Conservation (phyloP, 495 filamentous ascomycete genomes). For the Neurospora sp. region DNA sequence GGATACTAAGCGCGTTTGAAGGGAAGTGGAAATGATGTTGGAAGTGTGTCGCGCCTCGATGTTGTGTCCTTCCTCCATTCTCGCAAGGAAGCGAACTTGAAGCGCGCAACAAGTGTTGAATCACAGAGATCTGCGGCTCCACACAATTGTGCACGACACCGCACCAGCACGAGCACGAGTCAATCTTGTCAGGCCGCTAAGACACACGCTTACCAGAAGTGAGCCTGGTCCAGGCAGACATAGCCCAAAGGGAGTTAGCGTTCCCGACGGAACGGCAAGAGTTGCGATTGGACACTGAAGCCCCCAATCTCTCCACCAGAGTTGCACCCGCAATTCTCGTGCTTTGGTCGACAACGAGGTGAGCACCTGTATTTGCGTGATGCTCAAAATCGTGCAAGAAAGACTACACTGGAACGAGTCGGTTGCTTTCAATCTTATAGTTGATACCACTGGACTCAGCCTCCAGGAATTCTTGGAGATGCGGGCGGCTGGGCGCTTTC, state of each 20-base stretch:
- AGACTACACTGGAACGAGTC: background rate
- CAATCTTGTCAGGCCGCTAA: background rate
- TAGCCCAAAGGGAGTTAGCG: constrained; percentile 1
- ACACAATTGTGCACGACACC: background rate
- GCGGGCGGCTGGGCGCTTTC: background rate
- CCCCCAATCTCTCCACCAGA: background rate
- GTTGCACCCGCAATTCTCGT: background rate
- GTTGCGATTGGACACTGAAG: background rate
- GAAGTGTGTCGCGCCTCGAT: background rate
- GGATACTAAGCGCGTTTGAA: constrained; percentile 1
- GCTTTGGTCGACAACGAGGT: background rate
- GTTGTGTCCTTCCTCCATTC: background rate
- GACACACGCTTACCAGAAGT: background rate
- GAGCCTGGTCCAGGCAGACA: background rate
- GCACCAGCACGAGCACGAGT: background rate
- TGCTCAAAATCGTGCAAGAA: background rate
- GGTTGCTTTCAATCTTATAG: background rate
- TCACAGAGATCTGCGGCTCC: background rate
- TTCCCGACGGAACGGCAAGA: constrained; percentile 8
- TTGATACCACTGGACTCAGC: background rate
- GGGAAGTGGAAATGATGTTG: background rate
- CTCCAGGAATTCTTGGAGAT: background rate
- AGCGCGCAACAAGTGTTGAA: background rate
- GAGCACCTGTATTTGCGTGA: background rate
- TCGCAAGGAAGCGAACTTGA: background rate